Evolutionary conservation across 2,329 filamentous ascomycete genomes (phyloP).

Genomic region (Microsporum canis): DNA sequence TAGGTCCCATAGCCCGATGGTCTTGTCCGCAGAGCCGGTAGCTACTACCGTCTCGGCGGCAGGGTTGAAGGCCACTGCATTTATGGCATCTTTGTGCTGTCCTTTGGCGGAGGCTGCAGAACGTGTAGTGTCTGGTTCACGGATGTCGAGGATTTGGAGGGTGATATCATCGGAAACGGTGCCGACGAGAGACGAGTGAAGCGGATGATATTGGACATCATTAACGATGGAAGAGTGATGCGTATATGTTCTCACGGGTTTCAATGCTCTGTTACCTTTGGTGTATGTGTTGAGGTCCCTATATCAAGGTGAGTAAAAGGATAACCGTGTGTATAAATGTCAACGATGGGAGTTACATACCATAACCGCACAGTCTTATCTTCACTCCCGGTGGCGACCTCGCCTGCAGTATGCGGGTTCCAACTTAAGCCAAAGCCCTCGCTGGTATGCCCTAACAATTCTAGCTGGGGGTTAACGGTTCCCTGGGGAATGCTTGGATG

Average conservation of each 20-base stretch:
- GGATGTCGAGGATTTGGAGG: constrained; percentile 82
- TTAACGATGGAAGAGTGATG: constrained; percentile 90
- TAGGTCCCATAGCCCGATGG: constrained; percentile 88
- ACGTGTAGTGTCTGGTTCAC: constrained; percentile 52
- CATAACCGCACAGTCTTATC: constrained; percentile 86
- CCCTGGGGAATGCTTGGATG: constrained; percentile 68
- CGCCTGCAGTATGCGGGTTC: constrained; percentile 73
- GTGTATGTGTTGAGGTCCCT: constrained; percentile 73
- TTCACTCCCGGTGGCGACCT: constrained; percentile 80
- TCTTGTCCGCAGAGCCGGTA: constrained; percentile 90
- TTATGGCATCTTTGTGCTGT: constrained; percentile 86
- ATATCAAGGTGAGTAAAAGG: neutral
- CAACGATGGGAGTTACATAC: constrained; percentile 38
- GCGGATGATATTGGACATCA: constrained; percentile 89
- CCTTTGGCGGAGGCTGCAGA: constrained; percentile 58
- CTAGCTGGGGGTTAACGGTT: constrained; percentile 67
- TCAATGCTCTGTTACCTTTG: constrained; percentile 56
- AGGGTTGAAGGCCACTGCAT: constrained; percentile 90
- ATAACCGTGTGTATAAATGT: neutral
- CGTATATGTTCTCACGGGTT: constrained; percentile 63
- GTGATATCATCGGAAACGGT: constrained; percentile 93
- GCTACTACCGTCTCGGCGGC: constrained; percentile 81
- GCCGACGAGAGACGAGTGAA: constrained; percentile 73
- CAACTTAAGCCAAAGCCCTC: constrained; percentile 91
- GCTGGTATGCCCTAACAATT: constrained; percentile 68